Evolutionary conservation across 2,329 filamentous ascomycete species (phyloP).

Genomic region (Diaporthe longicolla): DNA sequence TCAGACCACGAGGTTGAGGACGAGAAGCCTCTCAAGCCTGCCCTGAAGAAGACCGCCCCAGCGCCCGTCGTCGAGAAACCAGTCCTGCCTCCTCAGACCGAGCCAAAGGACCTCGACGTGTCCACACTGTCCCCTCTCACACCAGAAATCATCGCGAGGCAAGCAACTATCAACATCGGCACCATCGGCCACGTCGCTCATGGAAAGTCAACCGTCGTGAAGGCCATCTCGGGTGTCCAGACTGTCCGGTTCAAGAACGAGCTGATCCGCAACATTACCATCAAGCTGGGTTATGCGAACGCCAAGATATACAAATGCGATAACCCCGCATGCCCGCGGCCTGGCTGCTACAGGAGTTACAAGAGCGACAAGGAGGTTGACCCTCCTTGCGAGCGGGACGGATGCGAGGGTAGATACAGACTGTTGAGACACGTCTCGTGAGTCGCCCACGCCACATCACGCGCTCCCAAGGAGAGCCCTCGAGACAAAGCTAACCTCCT

Average conservation of each 20-base stretch:
- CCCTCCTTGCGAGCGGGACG: constrained; percentile 93
- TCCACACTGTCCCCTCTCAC: constrained; percentile 85
- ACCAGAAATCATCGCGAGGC: constrained; percentile 95
- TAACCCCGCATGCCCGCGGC: constrained; percentile 89
- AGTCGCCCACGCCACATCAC: constrained; percentile 56
- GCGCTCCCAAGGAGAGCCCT: constrained; percentile 19
- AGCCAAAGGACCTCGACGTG: constrained; percentile 90
- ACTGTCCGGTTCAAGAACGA: constrained; percentile 99
- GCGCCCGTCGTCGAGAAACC: constrained; percentile 69
- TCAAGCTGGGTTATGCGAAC: constrained; percentile 99
- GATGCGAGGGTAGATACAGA: constrained; percentile 89
- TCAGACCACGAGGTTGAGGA: constrained; percentile 71
- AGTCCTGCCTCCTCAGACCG: constrained; percentile 85
- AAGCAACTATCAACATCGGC: constrained; percentile 99
- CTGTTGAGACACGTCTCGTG: constrained; percentile 93
- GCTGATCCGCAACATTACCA: constrained; percentile 98
- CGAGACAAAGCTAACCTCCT: constrained; percentile 46
- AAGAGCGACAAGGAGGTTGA: constrained; percentile 99
- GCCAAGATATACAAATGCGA: constrained; percentile 99
- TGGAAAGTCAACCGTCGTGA: constrained; percentile 98
- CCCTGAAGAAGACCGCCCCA: constrained; percentile 83
- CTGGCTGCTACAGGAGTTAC: constrained; percentile 95
- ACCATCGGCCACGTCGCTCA: constrained; percentile 99
- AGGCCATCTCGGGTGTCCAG: constrained; percentile 98
- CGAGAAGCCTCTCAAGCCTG: constrained; percentile 83